These are phyloP conservation scores for Porogramme epimiltina DNA, from an alignment of 1,284 basidiomycete genomes.

Conservation along the genomic window DNA sequence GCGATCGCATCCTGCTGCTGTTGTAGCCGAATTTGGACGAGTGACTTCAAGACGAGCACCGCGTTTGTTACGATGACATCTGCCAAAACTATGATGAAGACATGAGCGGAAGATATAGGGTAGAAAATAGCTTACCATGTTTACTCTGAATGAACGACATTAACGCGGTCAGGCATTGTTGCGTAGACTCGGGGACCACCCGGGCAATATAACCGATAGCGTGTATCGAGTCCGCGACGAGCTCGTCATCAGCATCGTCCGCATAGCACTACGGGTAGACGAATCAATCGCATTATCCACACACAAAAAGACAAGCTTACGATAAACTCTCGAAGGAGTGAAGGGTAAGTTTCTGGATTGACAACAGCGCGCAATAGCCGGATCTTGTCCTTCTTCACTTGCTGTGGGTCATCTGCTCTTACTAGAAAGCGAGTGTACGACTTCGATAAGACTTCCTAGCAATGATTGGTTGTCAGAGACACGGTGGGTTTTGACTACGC, in stretches of 20 bases:
- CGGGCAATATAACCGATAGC: conserved; percentile 80
- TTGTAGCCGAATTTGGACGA: conserved; percentile 73
- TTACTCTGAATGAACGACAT: conserved; percentile 78
- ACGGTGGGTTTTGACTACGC: not conserved
- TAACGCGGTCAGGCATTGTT: conserved; percentile 73
- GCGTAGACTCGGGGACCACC: conserved; percentile 64
- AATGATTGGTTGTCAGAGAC: not conserved
- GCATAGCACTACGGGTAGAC: conserved; percentile 68
- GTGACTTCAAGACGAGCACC: conserved; percentile 81
- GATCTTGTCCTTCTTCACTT: conserved; percentile 76
- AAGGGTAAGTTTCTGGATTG: conserved; percentile 65
- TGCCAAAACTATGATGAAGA: conserved; percentile 29
- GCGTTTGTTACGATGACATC: conserved; percentile 76
- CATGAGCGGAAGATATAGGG: not conserved
- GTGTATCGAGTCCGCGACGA: conserved; percentile 72
- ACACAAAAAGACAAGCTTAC: conserved; percentile 43
- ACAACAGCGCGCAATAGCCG: conserved; percentile 68
- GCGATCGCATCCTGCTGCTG: conserved; percentile 25
- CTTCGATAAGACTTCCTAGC: conserved; percentile 48
- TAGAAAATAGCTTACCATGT: conserved; percentile 53
- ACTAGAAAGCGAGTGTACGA: conserved; percentile 71
- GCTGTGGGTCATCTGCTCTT: conserved; percentile 62
- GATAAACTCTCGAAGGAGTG: conserved; percentile 79
- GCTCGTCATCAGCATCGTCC: conserved; percentile 67
- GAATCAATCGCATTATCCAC: too few relatives aligned